Percentiles rank a stretch among this genome's conserved stretches.
These are phyloP conservation scores for Aphelidium insulamus DNA, from an alignment of 371 early-diverging fungal genomes.

Conservation along the genomic window DNA sequence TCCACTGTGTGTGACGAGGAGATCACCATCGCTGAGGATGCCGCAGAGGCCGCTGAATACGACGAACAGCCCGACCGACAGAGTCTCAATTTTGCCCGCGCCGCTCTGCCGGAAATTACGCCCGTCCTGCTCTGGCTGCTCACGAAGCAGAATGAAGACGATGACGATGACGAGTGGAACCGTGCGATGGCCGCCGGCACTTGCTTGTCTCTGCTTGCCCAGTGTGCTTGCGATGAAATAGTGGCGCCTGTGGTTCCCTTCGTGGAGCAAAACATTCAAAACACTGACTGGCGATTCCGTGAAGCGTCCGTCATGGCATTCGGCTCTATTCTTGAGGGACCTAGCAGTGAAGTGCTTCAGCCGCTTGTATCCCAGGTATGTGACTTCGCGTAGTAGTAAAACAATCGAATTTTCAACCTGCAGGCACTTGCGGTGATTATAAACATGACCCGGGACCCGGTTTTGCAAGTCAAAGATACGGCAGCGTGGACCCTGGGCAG, in stretches of 20 bases:
- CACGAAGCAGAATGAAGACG: constrained; percentile 85
- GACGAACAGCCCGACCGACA: constrained; percentile 26
- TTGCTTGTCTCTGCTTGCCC: constrained; percentile 66
- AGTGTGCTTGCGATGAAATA: constrained; percentile 48
- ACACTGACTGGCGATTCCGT: constrained; percentile 67
- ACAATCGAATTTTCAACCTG: background rate
- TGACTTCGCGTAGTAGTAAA: background rate
- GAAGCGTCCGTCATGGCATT: constrained; percentile 96
- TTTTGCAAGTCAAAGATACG: constrained; percentile 74
- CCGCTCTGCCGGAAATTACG: constrained; percentile 47
- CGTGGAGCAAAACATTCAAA: constrained; percentile 59
- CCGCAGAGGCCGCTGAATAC: constrained; percentile 23
- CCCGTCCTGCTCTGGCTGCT: constrained; percentile 67
- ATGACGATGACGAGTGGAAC: constrained; percentile 95
- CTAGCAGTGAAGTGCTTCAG: constrained; percentile 31
- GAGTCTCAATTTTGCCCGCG: constrained; percentile 49
- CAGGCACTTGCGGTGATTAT: constrained; percentile 62
- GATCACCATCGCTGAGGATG: constrained; percentile 34
- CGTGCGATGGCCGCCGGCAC: constrained; percentile 91
- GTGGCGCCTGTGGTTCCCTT: constrained; percentile 66
- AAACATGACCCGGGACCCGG: constrained; percentile 63
- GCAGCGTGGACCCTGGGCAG: constrained; percentile 91
- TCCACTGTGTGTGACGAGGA: constrained; percentile 92
- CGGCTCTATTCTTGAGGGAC: constrained; percentile 89
- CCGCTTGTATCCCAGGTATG: constrained; percentile 49